These are phyloP conservation scores for Candida ovalis DNA, from an alignment of 805 yeast genomes.

Conservation along the genomic window DNA sequence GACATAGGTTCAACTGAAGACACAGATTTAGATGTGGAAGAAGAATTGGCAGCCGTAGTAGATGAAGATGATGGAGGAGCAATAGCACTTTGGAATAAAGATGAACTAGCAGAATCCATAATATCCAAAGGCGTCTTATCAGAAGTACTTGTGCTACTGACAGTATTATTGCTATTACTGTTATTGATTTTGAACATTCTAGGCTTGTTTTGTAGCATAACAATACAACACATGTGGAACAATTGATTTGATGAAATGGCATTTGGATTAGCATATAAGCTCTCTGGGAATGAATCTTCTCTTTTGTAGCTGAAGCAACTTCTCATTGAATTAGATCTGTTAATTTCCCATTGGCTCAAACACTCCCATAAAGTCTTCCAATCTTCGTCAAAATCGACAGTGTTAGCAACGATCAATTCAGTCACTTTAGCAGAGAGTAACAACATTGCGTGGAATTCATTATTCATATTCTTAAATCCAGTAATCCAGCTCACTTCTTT, in stretches of 20 bases:
- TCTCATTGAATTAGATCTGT: constrained; percentile 34
- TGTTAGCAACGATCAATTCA: constrained; percentile 28
- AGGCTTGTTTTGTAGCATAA: constrained; percentile 39
- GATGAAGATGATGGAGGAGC: constrained; percentile 1
- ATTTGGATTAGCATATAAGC: constrained; percentile 34
- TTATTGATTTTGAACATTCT: constrained; percentile 25
- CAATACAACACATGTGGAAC: constrained; percentile 36
- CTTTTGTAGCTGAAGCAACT: constrained; percentile 28
- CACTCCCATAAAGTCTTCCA: constrained; percentile 41
- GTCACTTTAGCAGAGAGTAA: constrained; percentile 30
- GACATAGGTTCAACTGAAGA: background rate
- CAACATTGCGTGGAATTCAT: constrained; percentile 19
- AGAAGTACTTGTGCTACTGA: background rate
- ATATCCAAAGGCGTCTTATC: background rate
- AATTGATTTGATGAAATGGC: constrained; percentile 37
- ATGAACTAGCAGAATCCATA: background rate
- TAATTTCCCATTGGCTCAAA: constrained; percentile 35
- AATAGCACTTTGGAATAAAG: constrained; percentile 17
- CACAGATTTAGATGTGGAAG: background rate
- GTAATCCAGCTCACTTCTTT: constrained; percentile 4
- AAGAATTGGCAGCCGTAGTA: background rate
- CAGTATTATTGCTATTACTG: background rate
- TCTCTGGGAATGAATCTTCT: constrained; percentile 35
- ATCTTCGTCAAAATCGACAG: constrained; percentile 30
- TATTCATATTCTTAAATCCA: background rate